Base-by-base conservation (phyloP, 768 basidiomycete genomes). In the Boletus vermiculosoides region DNA sequence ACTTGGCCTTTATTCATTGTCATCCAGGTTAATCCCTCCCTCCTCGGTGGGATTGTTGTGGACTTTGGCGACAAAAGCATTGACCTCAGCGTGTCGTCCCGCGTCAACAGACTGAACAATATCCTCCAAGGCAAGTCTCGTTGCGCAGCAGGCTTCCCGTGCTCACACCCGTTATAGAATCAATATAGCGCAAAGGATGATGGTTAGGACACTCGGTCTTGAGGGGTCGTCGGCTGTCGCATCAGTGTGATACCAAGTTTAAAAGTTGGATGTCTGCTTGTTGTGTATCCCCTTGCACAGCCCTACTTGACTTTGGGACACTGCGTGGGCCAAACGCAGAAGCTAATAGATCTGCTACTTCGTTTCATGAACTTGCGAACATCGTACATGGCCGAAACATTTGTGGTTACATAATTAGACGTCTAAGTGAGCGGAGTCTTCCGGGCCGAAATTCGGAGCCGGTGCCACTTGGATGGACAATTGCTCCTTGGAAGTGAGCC, bases 41-140 rank as follows among this genome's bases (percentile, higher is more conserved):
- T 98, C 55, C 76, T 98, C 60, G 97, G 96, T 56, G 97, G 97
- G 50, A 73, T 98, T 57, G 81, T 98, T 58, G 88, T 99, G 48
- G 97, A 99, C 77, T 94, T 99, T 69, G 96, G 94, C 61, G 97
- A 98, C 80, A 96, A 96, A 81, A 94, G 93, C 52, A 90, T 99
- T 66, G 97, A 99, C 77, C 83, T 98, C 57, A 95, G 92, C 65
- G 94, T 96, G 54, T 87, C 86, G 48, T 93, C 92, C 34, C 91
- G 92, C 53, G 93, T 98, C 67, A 96, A 87, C 72, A 96, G 94
- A 76, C 84, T 98, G 70, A 98, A 98, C 82, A 84, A 83, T 63
- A 82, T 89, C 67, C 79, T 98, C 50, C 83, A 88, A 71, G 85
- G 94, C 92, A 74, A 62, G 90, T 78, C 31, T 51, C 9, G 30